These are phyloP conservation scores for Articulospora tetracladia DNA, from an alignment of 495 filamentous ascomycete species.

Conservation along the genomic window DNA sequence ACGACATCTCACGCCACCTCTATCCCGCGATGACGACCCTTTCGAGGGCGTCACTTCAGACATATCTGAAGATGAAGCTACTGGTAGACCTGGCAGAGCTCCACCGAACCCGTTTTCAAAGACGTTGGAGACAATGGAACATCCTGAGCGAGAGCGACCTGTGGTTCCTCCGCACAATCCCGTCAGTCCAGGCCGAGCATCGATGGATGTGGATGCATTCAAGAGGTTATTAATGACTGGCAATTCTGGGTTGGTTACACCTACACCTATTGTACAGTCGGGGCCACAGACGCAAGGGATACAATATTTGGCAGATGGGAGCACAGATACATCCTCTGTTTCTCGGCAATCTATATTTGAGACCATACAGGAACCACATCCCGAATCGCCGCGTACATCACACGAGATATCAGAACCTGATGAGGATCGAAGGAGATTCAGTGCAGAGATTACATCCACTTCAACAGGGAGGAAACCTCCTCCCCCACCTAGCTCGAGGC, in stretches of 20 bases:
- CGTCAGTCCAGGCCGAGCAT: constrained; percentile 31
- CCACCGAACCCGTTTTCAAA: constrained; percentile 49
- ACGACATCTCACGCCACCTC: constrained; percentile 28
- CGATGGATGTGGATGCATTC: constrained; percentile 60
- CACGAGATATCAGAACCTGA: constrained; percentile 27
- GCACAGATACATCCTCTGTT: constrained; percentile 28
- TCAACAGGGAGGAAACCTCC: constrained; percentile 21
- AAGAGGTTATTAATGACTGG: constrained; percentile 58
- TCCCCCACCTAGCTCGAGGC: constrained; percentile 24
- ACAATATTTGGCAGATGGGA: constrained; percentile 22
- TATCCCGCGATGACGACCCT: constrained; percentile 22
- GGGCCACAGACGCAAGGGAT: constrained; percentile 7
- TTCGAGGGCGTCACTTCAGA: constrained; percentile 19
- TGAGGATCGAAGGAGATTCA: constrained; percentile 15
- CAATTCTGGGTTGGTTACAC: constrained; percentile 32
- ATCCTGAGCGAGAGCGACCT: constrained; percentile 20
- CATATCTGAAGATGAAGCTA: constrained; percentile 17
- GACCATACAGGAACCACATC: constrained; percentile 22
- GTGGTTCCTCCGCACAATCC: constrained; percentile 16
- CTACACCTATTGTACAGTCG: background rate
- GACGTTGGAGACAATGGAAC: constrained; percentile 41
- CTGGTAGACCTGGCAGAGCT: constrained; percentile 13
- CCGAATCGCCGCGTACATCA: constrained; percentile 26
- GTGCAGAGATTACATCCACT: background rate
- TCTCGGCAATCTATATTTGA: constrained; percentile 27